A percentile compares a stretch with the other conserved stretches of the same genome.
These are phyloP conservation scores for Chrysanthemum lavandulifolium DNA, from an alignment of 129 eudicot species.

Conservation along the genomic window DNA sequence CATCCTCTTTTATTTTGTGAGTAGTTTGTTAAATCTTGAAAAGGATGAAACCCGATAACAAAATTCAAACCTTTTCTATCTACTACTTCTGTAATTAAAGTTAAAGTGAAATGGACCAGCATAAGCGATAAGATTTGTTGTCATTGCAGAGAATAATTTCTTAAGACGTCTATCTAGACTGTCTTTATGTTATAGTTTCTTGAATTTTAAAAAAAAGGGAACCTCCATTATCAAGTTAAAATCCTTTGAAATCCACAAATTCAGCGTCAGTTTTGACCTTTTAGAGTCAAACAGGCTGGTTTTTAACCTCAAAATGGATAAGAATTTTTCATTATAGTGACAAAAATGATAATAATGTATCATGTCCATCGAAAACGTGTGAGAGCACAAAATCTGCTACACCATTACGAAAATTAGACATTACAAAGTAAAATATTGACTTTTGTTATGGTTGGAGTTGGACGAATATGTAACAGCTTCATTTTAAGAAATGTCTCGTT, in stretches of 20 bases:
- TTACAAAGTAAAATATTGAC: conserved; percentile 18
- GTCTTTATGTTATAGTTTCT: neutral
- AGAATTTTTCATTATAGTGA: too few species aligned
- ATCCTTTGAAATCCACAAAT: too few species aligned
- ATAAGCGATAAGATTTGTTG: neutral
- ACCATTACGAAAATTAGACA: neutral
- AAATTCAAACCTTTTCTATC: too few species aligned
- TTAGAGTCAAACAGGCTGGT: neutral
- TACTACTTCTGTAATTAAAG: too few species aligned
- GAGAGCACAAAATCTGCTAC: neutral
- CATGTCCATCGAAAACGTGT: too few species aligned
- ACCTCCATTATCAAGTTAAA: neutral
- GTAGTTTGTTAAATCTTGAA: too few species aligned
- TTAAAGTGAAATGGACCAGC: too few species aligned
- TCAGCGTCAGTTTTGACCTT: neutral
- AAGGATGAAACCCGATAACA: too few species aligned
- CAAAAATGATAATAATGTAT: too few species aligned
- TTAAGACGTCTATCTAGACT: neutral
- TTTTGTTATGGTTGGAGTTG: neutral
- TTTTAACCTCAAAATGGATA: too few species aligned
- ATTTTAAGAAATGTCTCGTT: conserved; percentile 14
- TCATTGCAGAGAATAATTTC: conserved; percentile 5
- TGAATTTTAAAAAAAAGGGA: neutral
- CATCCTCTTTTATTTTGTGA: too few species aligned
- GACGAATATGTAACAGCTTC: neutral